Evolutionary conservation across 805 yeast genomes (phyloP), one percentile per base, ranked within the genome.

Genomic region (Lipomyces lipofer): DNA sequence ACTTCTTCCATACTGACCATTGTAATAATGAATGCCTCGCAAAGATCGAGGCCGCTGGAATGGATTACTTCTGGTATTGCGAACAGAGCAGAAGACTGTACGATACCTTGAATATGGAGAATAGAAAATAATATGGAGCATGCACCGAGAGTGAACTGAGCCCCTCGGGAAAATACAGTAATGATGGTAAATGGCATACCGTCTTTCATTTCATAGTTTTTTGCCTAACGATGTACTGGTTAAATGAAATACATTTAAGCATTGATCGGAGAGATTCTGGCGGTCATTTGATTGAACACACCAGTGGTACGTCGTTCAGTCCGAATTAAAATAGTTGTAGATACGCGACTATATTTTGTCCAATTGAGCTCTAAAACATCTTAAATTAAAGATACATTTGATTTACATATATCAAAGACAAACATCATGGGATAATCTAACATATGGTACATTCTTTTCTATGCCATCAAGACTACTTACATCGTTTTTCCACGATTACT

Each of bases 401-500:
- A n/a, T n/a, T n/a, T n/a, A n/a, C n/a, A n/a, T n/a, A n/a, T n/a
- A n/a, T n/a, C n/a, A n/a, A n/a, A n/a, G n/a, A n/a, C n/a, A n/a
- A n/a, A n/a, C n/a, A n/a, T n/a, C n/a, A n/a, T n/a, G n/a, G n/a
- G n/a, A n/a, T n/a, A n/a, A n/a, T n/a, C n/a, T n/a, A 35, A 12
- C 7, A 19, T 53, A 53, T 48, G 47, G 49, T 53, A 53, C 57
- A 53, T 17, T 15, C 22, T 10, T 10, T 27, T 19, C 19, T 25
- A 36, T 19, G 17, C 19, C 10, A 27, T 10, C 32, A 3, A 22
- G 29, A 28, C 57, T 66, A 70, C 56, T 69, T 70, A 63, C 72
- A 71, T 35, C 72, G 58, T 60, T 71, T 72, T 54, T 71, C 75
- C n/a, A 67, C 67, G 24, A 72, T 49, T 13, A 64, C 69, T 12